phyloP scores from a whole-genome alignment of 805 yeast genomes.

The Monosporozyma servazzii region DNA sequence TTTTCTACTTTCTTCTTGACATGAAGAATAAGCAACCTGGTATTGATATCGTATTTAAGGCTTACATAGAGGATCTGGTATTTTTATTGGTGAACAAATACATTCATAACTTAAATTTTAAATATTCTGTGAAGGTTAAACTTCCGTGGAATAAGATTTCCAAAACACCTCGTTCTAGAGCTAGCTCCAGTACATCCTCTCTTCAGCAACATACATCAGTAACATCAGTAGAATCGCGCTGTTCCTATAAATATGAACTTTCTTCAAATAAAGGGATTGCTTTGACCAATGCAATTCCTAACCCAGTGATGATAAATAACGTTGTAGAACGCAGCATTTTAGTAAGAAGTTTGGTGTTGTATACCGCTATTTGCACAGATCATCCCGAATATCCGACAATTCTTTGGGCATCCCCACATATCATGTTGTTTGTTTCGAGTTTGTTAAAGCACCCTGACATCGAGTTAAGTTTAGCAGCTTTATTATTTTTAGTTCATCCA shows the following conservation, averaged over 20 bases:
- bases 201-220: neutral
- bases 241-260: slow-evolving; percentile 8
- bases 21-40: neutral
- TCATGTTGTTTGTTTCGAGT: slow-evolving; percentile 16
- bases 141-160: neutral
- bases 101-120: slow-evolving; percentile 12
- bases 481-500: slow-evolving; percentile 15
- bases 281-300: slow-evolving; percentile 12
- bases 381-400: neutral
- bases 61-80: slow-evolving; percentile 10
- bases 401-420: slow-evolving; percentile 10
- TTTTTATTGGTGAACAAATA: slow-evolving; percentile 12
- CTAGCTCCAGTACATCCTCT: neutral
- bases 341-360: slow-evolving; percentile 13
- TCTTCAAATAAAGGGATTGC: slow-evolving; percentile 13
- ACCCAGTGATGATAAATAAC: slow-evolving; percentile 16
- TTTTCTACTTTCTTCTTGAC: slow-evolving; percentile 9
- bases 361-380: slow-evolving; percentile 1
- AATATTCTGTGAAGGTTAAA: slow-evolving; percentile 11
- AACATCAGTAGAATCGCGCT: neutral
- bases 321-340: slow-evolving; percentile 13
- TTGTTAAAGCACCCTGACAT: slow-evolving; percentile 17
- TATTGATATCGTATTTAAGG: slow-evolving; percentile 1
- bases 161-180: neutral
- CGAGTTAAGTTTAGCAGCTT: slow-evolving; percentile 16